phyloP scores from a whole-genome alignment of 106 monocot species.

The Dactylorhiza incarnata region DNA sequence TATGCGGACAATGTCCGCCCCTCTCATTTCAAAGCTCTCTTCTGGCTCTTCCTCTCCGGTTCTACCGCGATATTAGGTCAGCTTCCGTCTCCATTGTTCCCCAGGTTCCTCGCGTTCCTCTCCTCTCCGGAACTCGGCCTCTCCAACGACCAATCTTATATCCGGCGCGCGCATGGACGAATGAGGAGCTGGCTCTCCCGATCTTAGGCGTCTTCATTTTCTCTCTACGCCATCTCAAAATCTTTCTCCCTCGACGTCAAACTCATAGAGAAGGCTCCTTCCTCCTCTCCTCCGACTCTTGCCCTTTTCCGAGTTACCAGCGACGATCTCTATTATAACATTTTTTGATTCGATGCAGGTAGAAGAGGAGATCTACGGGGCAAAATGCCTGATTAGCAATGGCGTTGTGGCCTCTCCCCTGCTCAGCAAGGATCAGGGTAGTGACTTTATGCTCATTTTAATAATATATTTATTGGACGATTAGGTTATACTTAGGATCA shows the following conservation, averaged over 20 bases:
- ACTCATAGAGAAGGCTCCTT: conserved; percentile 77
- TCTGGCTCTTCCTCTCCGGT: too few species aligned
- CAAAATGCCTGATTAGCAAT: conserved; percentile 54
- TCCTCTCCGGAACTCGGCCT: conserved; percentile 74
- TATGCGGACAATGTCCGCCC: too few species aligned
- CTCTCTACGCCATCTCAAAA: conserved; percentile 12
- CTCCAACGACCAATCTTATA: conserved; percentile 46
- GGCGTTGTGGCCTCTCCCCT: conserved; percentile 69
- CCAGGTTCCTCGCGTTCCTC: too few species aligned
- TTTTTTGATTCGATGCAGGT: conserved; percentile 26
- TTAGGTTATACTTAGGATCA: background rate
- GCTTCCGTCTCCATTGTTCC: too few species aligned
- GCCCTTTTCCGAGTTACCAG: background rate
- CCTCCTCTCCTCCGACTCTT: background rate
- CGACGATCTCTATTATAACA: background rate
- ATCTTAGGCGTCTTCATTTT: conserved; percentile 48
- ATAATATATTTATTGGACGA: background rate
- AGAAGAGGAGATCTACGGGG: conserved; percentile 71
- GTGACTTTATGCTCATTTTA: background rate
- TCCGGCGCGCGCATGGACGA: conserved; percentile 44
- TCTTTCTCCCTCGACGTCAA: conserved; percentile 27
- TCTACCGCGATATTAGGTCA: too few species aligned
- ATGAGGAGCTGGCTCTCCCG: conserved; percentile 70
- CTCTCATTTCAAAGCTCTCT: too few species aligned
- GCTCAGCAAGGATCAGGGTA: conserved; percentile 75